Evolutionary conservation across 2,329 filamentous ascomycete species (phyloP).

Genomic region (Grosmannia clavigera): DNA sequence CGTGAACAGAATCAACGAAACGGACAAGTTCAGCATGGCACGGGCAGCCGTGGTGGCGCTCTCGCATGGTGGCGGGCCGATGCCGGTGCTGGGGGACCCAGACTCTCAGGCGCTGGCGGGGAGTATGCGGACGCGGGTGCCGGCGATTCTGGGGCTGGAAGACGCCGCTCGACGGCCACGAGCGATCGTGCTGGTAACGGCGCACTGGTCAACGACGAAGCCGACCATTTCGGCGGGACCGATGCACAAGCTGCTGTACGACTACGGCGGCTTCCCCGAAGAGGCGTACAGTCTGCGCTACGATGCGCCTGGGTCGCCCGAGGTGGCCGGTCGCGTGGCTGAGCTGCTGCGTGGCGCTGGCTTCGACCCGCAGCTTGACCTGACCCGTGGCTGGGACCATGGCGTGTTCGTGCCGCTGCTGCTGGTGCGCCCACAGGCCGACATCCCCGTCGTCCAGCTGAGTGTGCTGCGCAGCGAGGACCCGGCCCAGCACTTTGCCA

Average conservation of each 20-base stretch:
- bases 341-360: constrained; percentile 34
- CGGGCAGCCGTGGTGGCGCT: constrained; percentile 33
- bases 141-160: constrained; percentile 40
- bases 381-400: constrained; percentile 42
- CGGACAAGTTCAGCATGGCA: constrained; percentile 18
- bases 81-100: constrained; percentile 46
- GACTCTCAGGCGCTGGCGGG: constrained; percentile 34
- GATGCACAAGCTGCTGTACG: constrained; percentile 36
- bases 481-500: constrained; percentile 32
- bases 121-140: constrained; percentile 40
- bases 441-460: constrained; percentile 43
- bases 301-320: constrained; percentile 41
- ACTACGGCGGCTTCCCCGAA: constrained; percentile 46
- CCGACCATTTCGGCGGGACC: constrained; percentile 38
- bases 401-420: constrained; percentile 47
- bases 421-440: constrained; percentile 38
- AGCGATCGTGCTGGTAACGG: constrained; percentile 44
- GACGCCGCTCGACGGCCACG: constrained; percentile 27
- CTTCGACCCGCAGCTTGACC: constrained; percentile 26
- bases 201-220: constrained; percentile 39
- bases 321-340: constrained; percentile 35
- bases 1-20: background rate
- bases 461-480: constrained; percentile 41
- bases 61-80: constrained; percentile 41
- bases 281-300: constrained; percentile 44